These are phyloP conservation scores for Elaeagnus macrophylla DNA, from an alignment of 306 rosid genomes.

Conservation along the genomic window DNA sequence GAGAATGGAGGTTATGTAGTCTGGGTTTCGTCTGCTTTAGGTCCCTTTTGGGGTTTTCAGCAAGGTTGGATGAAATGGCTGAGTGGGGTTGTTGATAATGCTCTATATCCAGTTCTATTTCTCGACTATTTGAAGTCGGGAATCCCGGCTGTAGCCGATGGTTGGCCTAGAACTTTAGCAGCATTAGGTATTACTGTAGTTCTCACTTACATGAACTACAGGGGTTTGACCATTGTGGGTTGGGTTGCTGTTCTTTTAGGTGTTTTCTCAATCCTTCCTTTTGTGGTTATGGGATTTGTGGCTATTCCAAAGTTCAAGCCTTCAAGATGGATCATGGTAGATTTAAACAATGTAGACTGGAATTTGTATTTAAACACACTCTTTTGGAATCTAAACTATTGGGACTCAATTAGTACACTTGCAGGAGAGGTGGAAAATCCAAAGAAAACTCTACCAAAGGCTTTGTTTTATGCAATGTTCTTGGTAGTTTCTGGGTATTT, in stretches of 20 bases:
- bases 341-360: slow-evolving; percentile 43
- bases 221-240: slow-evolving; percentile 60
- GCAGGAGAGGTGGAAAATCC: slow-evolving; percentile 60
- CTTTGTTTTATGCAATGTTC: slow-evolving; percentile 43
- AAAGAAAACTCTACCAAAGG: slow-evolving; percentile 47
- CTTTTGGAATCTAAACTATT: slow-evolving; percentile 68
- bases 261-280: slow-evolving; percentile 55
- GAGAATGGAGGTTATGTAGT: slow-evolving; percentile 64
- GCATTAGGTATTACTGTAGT: slow-evolving; percentile 28
- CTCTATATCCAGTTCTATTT: slow-evolving; percentile 49
- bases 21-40: slow-evolving; percentile 66
- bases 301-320: slow-evolving; percentile 44
- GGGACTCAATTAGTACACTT: slow-evolving; percentile 66
- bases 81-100: slow-evolving; percentile 66
- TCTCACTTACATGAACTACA: slow-evolving; percentile 58
- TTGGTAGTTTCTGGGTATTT: slow-evolving; percentile 47
- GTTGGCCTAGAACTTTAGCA: slow-evolving; percentile 37
- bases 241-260: slow-evolving; percentile 50
- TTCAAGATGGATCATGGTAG: slow-evolving; percentile 40
- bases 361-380: slow-evolving; percentile 51
- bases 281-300: slow-evolving; percentile 46
- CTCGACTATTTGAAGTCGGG: slow-evolving; percentile 53
- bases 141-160: slow-evolving; percentile 38
- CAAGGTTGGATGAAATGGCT: slow-evolving; percentile 72
- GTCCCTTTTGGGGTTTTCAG: slow-evolving; percentile 62